Evolutionary conservation across 1,284 basidiomycete genomes (phyloP).

Genomic region (Malassezia psittaci): DNA sequence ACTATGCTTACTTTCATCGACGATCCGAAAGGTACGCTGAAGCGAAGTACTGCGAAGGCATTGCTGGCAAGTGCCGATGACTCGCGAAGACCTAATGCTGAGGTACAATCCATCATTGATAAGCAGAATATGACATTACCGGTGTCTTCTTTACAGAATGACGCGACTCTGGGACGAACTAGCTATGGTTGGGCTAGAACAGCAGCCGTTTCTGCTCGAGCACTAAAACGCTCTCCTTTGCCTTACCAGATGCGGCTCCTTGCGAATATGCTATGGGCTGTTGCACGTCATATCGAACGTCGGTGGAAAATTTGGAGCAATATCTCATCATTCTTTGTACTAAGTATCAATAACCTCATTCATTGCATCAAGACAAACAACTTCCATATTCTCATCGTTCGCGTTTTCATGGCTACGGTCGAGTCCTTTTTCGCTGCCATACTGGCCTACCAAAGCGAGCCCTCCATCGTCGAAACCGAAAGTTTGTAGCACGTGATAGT

Average conservation of each 20-base stretch:
- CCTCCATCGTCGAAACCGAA: not conserved
- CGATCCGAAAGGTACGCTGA: not conserved
- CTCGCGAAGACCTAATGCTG: not conserved
- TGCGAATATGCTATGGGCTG: not conserved
- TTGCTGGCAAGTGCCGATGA: not conserved
- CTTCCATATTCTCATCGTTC: not conserved
- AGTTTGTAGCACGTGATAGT: slow-evolving; percentile 8
- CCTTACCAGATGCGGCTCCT: not conserved
- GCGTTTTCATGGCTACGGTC: not conserved
- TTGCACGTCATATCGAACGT: not conserved
- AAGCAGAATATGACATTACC: not conserved
- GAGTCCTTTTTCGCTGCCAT: slow-evolving; percentile 3
- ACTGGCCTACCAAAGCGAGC: not conserved
- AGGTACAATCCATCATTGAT: not conserved
- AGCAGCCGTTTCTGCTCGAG: not conserved
- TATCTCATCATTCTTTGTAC: not conserved
- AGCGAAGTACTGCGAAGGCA: not conserved
- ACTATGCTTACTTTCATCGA: not conserved
- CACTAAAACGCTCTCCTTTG: slow-evolving; percentile 4
- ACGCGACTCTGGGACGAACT: not conserved
- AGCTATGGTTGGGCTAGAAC: no score
- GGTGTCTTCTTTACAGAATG: not conserved
- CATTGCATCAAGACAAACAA: not conserved
- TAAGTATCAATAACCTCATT: not conserved
- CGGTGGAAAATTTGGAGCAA: not conserved